Evolutionary conservation across 2,329 filamentous ascomycete genomes (phyloP).

Genomic region (Colletotrichum limetticola): DNA sequence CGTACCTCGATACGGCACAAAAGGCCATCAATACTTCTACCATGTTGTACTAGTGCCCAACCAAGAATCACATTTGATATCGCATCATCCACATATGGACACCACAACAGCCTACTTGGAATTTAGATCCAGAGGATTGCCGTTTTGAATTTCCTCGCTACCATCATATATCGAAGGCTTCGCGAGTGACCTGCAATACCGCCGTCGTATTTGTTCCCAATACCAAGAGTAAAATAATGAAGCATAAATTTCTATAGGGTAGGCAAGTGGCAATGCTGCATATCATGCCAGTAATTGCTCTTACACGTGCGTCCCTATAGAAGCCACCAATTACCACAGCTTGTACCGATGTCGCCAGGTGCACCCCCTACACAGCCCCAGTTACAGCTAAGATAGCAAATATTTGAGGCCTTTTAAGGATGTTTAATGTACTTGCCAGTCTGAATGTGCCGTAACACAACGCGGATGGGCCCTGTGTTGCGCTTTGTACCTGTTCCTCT

Average conservation of each 20-base stretch:
- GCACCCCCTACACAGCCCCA: too few species aligned
- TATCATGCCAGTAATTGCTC: constrained; percentile 56
- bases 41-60: constrained; percentile 37
- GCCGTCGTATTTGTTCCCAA: not conserved
- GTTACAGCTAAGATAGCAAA: too few species aligned
- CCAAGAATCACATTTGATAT: constrained; percentile 49
- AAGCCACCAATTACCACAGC: constrained; percentile 56
- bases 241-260: constrained; percentile 51
- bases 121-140: constrained; percentile 57
- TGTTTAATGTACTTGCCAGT: too few species aligned
- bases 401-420: too few species aligned
- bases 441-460: too few species aligned
- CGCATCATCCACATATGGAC: constrained; percentile 52
- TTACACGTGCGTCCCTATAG: constrained; percentile 58
- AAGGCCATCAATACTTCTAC: not conserved
- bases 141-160: constrained; percentile 53
- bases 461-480: too few species aligned
- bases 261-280: constrained; percentile 51
- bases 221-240: not conserved
- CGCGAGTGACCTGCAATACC: too few species aligned
- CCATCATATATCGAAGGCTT: too few species aligned
- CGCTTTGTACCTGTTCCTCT: too few species aligned
- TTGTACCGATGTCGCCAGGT: too few species aligned
- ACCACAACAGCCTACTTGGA: constrained; percentile 60
- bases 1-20: not conserved